Evolutionary conservation across 179 eudicot genomes (phyloP).

Genomic region (Kewa caespitosa): DNA sequence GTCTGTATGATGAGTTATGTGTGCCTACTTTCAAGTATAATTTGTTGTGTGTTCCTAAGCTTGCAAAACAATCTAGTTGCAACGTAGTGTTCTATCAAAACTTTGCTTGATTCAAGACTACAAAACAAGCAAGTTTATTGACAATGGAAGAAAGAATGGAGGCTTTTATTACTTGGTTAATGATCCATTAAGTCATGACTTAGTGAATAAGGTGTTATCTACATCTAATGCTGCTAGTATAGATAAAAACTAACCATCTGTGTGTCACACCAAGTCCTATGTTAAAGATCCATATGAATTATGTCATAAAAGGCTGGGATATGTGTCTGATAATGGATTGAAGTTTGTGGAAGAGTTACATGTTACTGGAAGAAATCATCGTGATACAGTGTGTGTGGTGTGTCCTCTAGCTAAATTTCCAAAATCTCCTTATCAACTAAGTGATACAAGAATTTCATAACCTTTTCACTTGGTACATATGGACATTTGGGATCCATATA

Average conservation of each 20-base stretch:
- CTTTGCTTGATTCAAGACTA: background rate
- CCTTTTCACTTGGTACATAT: background rate
- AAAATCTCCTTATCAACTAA: background rate
- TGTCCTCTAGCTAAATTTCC: background rate
- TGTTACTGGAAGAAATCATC: background rate
- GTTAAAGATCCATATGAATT: background rate
- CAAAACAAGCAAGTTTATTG: background rate
- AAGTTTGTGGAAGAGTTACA: background rate
- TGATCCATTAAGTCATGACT: no score
- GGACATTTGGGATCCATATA: background rate
- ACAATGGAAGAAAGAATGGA: background rate
- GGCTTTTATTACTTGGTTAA: background rate
- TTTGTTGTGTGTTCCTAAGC: background rate
- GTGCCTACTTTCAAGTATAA: background rate
- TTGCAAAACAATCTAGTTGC: background rate
- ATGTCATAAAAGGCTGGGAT: constrained; percentile 1
- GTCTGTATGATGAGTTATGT: background rate
- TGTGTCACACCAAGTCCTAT: no score
- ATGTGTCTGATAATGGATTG: background rate
- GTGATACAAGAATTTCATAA: background rate
- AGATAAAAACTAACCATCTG: no score
- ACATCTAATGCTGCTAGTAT: no score
- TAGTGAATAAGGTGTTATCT: no score
- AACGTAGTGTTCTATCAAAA: background rate
- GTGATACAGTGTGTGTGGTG: background rate